Conservation (phyloP, 495 filamentous ascomycete genomes). For the Geopyxis carbonaria region DNA sequence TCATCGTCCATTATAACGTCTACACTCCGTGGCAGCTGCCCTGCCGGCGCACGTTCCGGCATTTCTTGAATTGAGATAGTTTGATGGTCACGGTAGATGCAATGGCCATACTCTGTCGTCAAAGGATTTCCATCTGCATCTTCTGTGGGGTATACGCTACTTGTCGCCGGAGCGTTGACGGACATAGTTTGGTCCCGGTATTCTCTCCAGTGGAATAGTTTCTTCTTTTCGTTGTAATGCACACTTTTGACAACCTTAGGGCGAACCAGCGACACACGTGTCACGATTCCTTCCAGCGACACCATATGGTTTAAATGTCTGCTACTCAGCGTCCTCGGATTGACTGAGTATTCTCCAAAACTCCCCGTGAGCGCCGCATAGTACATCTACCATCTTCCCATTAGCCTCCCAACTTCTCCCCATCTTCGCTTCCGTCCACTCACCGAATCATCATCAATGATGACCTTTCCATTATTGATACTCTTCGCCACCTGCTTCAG, state of each 20-base stretch:
- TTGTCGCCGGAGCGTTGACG: slow-evolving; percentile 67
- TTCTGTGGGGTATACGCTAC: slow-evolving; percentile 64
- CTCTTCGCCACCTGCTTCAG: slow-evolving; percentile 74
- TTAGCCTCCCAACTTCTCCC: slow-evolving; percentile 10
- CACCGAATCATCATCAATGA: slow-evolving; percentile 45
- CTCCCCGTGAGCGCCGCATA: slow-evolving; percentile 91
- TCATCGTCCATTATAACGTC: slow-evolving; percentile 97
- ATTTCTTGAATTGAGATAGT: slow-evolving; percentile 99
- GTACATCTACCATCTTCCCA: slow-evolving; percentile 46
- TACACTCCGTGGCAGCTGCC: slow-evolving; percentile 89
- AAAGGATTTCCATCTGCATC: slow-evolving; percentile 70
- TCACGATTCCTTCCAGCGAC: slow-evolving; percentile 88
- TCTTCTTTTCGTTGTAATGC: slow-evolving; percentile 74
- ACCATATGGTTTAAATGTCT: slow-evolving; percentile 87
- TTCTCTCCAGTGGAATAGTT: slow-evolving; percentile 65
- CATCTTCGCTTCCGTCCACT: slow-evolving; percentile 36
- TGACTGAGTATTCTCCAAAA: slow-evolving; percentile 88
- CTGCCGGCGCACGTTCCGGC: slow-evolving; percentile 90
- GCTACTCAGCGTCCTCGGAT: slow-evolving; percentile 80
- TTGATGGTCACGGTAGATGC: slow-evolving; percentile 91
- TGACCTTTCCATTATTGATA: slow-evolving; percentile 33
- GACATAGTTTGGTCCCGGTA: slow-evolving; percentile 96
- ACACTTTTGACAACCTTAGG: slow-evolving; percentile 97
- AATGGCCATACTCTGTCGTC: slow-evolving; percentile 89
- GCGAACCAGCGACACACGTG: slow-evolving; percentile 82